Base-by-base conservation (phyloP, 2,329 filamentous ascomycete genomes). In the Hypoxylon sp. region DNA sequence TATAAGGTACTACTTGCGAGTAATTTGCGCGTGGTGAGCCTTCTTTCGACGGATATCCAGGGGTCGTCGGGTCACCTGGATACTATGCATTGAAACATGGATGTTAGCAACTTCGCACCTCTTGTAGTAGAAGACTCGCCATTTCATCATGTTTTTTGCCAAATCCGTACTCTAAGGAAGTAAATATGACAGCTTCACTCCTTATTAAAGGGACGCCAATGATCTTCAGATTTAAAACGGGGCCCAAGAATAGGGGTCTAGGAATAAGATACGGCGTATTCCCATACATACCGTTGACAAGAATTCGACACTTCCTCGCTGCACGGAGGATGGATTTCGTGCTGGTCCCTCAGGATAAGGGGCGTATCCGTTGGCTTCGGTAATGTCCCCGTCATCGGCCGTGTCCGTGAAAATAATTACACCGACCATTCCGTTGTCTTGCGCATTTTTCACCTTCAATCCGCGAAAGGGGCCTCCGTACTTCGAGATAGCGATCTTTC, bases 381-480 rank as follows among this genome's bases (percentile, higher is more conserved):
- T 95, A 22, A 93, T 83, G 8, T 91, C 84, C 2, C 92, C 92
- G 78, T 95, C 92, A 71, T 93, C 91, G 29, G 90, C 90, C 1
- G 92, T 92, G 75, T 95, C 92, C 6, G 84, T 88, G 79, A 92
- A 95, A 39, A 94, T 87, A 26, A 94, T 81, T 0, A 87, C 85
- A 2, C 92, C 92, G 39, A 93, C 82, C 85, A 92, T 92, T 19
- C 92, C 92, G 11, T 93, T 81, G 70, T 93, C 92, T 76, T 94
- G 90, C 0, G 94, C 93, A 61, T 93, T 88, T 81, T 94, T 95
- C 53, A 96, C 89, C 78, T 96, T 97, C 50, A 97, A 81, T 0
- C 93, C 94, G 42, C 94, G 87, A 81, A 96, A 95, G 24, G 92
- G 86, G 2, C 86, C 84, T 0, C 93, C 93, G 75, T 97, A 97